Percentiles rank a stretch among this genome's conserved stretches.
These are phyloP conservation scores for Lecanicillium sp. DNA, from an alignment of 2,329 filamentous ascomycete species.

Conservation along the genomic window DNA sequence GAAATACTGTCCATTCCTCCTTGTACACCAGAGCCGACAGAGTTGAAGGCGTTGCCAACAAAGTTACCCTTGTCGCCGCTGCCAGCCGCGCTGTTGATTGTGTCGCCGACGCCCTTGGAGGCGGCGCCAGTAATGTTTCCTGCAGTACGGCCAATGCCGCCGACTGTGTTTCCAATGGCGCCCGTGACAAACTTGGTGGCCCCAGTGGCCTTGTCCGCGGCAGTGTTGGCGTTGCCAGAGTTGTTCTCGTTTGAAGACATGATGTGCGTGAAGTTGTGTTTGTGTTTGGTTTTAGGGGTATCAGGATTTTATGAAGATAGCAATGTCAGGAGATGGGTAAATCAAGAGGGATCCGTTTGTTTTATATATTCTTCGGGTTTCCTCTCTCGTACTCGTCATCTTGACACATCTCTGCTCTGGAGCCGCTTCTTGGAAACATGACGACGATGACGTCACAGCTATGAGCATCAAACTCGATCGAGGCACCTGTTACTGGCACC, in stretches of 20 bases:
- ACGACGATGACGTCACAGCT: slow-evolving; percentile 8
- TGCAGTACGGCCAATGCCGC: slow-evolving; percentile 31
- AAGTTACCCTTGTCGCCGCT: slow-evolving; percentile 47
- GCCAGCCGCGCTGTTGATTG: slow-evolving; percentile 34
- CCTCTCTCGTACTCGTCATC: too few relatives aligned
- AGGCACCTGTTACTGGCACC: too few relatives aligned
- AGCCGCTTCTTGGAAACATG: slow-evolving; percentile 1
- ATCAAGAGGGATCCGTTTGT: too few relatives aligned
- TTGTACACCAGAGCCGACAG: slow-evolving; percentile 45
- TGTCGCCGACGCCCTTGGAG: slow-evolving; percentile 49
- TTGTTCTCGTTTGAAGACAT: slow-evolving; percentile 10
- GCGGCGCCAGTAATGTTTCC: slow-evolving; percentile 41
- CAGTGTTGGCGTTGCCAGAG: slow-evolving; percentile 15
- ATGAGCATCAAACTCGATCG: neutral
- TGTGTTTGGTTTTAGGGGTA: neutral
- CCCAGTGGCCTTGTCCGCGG: slow-evolving; percentile 23
- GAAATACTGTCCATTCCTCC: slow-evolving; percentile 39
- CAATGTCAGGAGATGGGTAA: too few relatives aligned
- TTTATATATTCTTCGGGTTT: too few relatives aligned
- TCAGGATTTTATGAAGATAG: too few relatives aligned
- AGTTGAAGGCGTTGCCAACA: slow-evolving; percentile 47
- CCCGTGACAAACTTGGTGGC: slow-evolving; percentile 31
- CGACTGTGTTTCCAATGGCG: slow-evolving; percentile 32
- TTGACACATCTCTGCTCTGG: too few relatives aligned
- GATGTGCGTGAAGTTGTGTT: slow-evolving; percentile 1